A percentile compares a stretch with the other conserved stretches of the same genome.
These are phyloP conservation scores for Daldinia grandis DNA, from an alignment of 495 filamentous ascomycete genomes.

Conservation along the genomic window DNA sequence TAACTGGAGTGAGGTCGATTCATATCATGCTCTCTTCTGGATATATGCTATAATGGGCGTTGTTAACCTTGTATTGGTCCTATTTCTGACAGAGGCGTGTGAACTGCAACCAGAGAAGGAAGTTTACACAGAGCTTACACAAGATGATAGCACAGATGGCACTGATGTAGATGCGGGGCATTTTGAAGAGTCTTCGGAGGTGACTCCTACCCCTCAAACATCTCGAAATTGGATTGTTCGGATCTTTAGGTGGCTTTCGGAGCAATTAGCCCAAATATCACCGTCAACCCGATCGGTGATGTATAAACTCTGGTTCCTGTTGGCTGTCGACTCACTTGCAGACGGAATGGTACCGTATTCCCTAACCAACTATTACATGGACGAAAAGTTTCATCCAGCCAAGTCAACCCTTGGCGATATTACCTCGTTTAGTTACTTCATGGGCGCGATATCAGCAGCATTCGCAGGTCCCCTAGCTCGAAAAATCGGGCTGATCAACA, in stretches of 20 bases:
- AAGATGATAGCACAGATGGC: slow-evolving; percentile 37
- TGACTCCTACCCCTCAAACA: slow-evolving; percentile 13
- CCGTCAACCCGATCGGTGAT: slow-evolving; percentile 66
- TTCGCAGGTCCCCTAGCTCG: slow-evolving; percentile 78
- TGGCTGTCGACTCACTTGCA: slow-evolving; percentile 80
- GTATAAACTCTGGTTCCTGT: slow-evolving; percentile 74
- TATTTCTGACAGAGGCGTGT: slow-evolving; percentile 66
- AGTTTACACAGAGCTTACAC: slow-evolving; percentile 57
- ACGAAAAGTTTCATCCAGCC: slow-evolving; percentile 73
- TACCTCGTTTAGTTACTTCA: slow-evolving; percentile 71
- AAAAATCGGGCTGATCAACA: slow-evolving; percentile 80
- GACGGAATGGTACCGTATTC: slow-evolving; percentile 79
- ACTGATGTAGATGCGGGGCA: slow-evolving; percentile 10
- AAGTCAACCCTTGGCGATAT: slow-evolving; percentile 76
- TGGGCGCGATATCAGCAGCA: slow-evolving; percentile 72
- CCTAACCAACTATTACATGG: slow-evolving; percentile 80
- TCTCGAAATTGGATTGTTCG: slow-evolving; percentile 34
- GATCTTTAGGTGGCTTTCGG: slow-evolving; percentile 42
- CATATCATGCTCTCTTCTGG: slow-evolving; percentile 76
- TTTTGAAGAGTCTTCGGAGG: slow-evolving; percentile 23
- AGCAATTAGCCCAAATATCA: slow-evolving; percentile 62
- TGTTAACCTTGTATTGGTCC: slow-evolving; percentile 69
- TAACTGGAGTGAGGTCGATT: slow-evolving; percentile 63
- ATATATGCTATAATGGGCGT: slow-evolving; percentile 72
- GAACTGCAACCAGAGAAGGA: slow-evolving; percentile 59